phyloP scores from a whole-genome alignment of 139 green algal species.

The Edaphochlamys debaryana region DNA sequence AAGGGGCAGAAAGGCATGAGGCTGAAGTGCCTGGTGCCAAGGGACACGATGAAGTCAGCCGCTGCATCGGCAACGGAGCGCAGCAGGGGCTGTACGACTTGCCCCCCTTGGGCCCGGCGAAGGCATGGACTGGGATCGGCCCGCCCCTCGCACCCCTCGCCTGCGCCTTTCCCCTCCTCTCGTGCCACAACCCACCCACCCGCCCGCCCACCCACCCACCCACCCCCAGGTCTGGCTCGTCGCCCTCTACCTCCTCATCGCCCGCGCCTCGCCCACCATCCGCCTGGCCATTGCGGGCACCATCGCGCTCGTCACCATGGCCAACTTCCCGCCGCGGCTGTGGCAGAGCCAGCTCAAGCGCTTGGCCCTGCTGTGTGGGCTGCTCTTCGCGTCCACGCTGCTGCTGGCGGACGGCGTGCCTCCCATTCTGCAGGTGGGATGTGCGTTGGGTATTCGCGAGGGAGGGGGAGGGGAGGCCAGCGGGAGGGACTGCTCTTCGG shows the following conservation, averaged over 20 bases:
- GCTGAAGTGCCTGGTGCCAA: too few species aligned
- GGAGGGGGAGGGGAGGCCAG: too few species aligned
- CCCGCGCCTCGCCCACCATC: conserved; percentile 54
- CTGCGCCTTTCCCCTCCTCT: neutral
- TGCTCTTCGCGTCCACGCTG: conserved; percentile 72
- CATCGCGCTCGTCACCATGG: conserved; percentile 54
- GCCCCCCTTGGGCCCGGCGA: too few species aligned
- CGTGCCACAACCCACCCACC: neutral
- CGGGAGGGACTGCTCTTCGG: conserved; percentile 66
- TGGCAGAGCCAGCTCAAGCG: conserved; percentile 75
- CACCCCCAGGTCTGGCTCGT: conserved; percentile 76
- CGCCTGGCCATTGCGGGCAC: conserved; percentile 54
- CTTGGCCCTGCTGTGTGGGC: conserved; percentile 62
- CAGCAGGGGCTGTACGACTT: too few species aligned
- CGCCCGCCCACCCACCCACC: too few species aligned
- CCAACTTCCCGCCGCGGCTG: conserved; percentile 62
- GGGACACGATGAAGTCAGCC: too few species aligned
- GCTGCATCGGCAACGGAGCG: too few species aligned
- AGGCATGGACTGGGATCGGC: too few species aligned
- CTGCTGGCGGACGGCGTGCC: conserved; percentile 75
- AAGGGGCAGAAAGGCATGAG: too few species aligned
- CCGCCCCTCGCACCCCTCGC: neutral
- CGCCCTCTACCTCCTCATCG: conserved; percentile 72
- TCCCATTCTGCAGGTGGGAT: conserved; percentile 59
- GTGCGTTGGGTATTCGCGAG: neutral